phyloP scores from a whole-genome alignment of 306 rosid species.

The Gleditsia sinensis region DNA sequence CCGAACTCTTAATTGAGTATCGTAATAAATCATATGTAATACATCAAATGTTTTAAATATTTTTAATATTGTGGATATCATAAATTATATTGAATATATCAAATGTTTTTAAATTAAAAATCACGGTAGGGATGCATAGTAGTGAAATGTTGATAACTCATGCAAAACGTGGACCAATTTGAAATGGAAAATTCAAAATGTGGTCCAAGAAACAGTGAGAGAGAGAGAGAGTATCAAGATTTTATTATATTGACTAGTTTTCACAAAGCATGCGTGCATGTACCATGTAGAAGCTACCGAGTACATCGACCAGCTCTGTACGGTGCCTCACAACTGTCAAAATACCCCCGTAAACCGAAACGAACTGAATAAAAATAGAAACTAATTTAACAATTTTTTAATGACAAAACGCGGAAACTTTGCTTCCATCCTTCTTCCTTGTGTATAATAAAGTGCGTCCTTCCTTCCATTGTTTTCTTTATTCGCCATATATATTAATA shows the following conservation, averaged over 20 bases:
- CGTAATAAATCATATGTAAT: too few species aligned
- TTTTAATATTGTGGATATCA: too few species aligned
- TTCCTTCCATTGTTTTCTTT: conserved; percentile 36
- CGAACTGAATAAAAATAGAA: background rate
- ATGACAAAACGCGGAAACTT: conserved; percentile 2
- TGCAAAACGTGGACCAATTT: background rate
- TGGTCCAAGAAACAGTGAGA: background rate
- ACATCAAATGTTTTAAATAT: too few species aligned
- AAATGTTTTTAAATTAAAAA: too few species aligned
- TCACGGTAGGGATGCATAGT: too few species aligned
- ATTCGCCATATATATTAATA: conserved; percentile 27
- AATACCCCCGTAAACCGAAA: background rate
- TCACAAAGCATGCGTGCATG: conserved; percentile 20
- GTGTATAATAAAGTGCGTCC: background rate
- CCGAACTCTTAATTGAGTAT: too few species aligned
- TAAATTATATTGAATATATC: too few species aligned
- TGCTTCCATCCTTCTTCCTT: background rate
- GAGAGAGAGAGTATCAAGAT: background rate
- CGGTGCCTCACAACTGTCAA: conserved; percentile 15
- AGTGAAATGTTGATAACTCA: background rate
- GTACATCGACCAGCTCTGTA: conserved; percentile 11
- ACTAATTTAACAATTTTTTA: background rate
- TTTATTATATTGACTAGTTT: conserved; percentile 18
- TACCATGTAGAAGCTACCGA: background rate
- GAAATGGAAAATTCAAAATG: too few species aligned